Conservation (phyloP, 495 filamentous ascomycete species). For the Trichoderma asperelloides region DNA sequence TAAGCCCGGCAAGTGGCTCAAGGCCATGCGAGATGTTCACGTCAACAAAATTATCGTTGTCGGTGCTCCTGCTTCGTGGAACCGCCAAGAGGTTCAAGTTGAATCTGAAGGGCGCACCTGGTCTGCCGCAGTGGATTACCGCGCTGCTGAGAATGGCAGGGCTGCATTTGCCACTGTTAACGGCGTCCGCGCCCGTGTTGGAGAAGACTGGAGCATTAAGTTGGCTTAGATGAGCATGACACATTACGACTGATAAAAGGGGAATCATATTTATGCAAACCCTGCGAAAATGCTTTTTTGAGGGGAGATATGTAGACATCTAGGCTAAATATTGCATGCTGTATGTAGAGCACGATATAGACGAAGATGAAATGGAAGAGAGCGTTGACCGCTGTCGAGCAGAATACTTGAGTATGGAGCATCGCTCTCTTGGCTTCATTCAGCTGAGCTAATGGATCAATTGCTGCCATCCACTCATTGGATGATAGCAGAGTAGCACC, state of each 20-base stretch:
- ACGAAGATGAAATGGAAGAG: neutral
- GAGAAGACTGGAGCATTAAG: slow-evolving; percentile 72
- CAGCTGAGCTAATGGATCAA: no score
- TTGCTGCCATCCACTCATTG: no score
- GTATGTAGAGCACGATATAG: neutral
- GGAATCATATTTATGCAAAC: neutral
- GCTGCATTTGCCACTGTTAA: slow-evolving; percentile 75
- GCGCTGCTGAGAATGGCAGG: slow-evolving; percentile 47
- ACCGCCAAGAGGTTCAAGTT: slow-evolving; percentile 56
- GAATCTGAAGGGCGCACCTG: slow-evolving; percentile 58
- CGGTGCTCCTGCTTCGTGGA: slow-evolving; percentile 66
- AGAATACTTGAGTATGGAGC: neutral
- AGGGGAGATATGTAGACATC: neutral
- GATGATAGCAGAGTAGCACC: no score
- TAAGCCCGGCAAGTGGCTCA: slow-evolving; percentile 63
- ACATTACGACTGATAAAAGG: neutral
- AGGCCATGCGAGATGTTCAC: slow-evolving; percentile 63
- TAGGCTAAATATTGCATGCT: neutral
- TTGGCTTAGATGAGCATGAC: slow-evolving; percentile 19
- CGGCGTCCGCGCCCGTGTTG: slow-evolving; percentile 67
- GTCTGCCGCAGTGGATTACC: slow-evolving; percentile 51
- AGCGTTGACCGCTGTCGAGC: neutral
- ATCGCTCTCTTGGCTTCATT: neutral
- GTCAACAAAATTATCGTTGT: slow-evolving; percentile 81
- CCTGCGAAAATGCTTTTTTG: neutral